phyloP scores from a whole-genome alignment of 106 monocot genomes.

The Alisma plantagoaquatica region DNA sequence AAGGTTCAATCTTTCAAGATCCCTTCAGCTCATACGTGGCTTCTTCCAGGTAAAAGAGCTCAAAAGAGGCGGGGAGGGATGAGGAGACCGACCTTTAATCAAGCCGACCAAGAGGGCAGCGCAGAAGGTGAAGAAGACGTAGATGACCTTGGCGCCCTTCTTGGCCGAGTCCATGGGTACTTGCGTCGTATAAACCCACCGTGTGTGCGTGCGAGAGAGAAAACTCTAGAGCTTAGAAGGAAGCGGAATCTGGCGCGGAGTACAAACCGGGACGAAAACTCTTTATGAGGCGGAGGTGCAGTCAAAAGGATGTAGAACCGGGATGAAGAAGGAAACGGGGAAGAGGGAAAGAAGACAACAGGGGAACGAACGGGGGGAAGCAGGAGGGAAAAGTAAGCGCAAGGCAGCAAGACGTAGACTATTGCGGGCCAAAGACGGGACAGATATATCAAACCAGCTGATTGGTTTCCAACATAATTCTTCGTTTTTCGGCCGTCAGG shows the following conservation, averaged over 20 bases:
- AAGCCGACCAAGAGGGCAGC: conserved; percentile 61
- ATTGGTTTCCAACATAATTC: too few species aligned
- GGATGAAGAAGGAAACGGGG: neutral
- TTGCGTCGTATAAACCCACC: too few species aligned
- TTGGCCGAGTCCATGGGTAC: conserved; percentile 23
- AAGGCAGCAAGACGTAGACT: too few species aligned
- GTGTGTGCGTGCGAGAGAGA: too few species aligned
- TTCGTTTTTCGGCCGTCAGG: too few species aligned
- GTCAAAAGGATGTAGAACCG: neutral
- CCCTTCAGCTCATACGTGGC: neutral
- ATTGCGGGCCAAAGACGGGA: too few species aligned
- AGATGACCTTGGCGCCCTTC: conserved; percentile 13
- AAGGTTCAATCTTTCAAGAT: neutral
- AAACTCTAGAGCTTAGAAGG: too few species aligned
- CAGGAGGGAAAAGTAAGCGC: neutral
- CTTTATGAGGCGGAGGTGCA: neutral
- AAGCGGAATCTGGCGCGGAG: neutral
- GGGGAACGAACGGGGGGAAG: neutral
- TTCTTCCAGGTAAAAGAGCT: neutral
- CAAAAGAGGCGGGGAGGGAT: neutral
- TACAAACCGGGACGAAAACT: neutral
- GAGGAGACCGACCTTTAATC: conserved; percentile 71
- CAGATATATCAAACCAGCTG: too few species aligned
- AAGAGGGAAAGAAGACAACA: conserved; percentile 4
- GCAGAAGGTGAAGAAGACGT: conserved; percentile 66